These are phyloP conservation scores for Trichoderma atroviride DNA, from an alignment of 2,329 filamentous ascomycete species.

Conservation along the genomic window DNA sequence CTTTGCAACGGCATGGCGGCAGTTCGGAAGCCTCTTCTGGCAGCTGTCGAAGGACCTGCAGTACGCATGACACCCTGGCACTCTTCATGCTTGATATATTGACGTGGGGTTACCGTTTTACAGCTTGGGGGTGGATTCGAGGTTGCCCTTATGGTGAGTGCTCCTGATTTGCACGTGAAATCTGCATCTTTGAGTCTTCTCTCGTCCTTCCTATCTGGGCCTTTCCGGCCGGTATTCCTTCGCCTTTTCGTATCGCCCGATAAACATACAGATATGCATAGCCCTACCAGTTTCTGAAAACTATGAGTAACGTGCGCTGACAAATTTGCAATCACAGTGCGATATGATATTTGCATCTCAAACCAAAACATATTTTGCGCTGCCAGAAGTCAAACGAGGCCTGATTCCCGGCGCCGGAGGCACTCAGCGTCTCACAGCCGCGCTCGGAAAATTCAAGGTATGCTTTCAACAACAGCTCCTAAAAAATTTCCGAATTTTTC, in stretches of 20 bases:
- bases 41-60: slow-evolving; percentile 54
- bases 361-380: slow-evolving; percentile 40
- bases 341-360: slow-evolving; percentile 45
- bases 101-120: slow-evolving; percentile 16
- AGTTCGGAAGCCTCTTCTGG: slow-evolving; percentile 51
- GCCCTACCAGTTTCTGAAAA: not conserved
- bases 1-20: slow-evolving; percentile 42
- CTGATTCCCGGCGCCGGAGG: slow-evolving; percentile 46
- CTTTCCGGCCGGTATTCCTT: not conserved
- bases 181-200: not conserved
- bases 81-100: slow-evolving; percentile 22
- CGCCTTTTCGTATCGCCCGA: not conserved
- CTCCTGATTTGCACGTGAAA: slow-evolving; percentile 7
- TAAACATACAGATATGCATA: slow-evolving; percentile 24
- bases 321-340: slow-evolving; percentile 34
- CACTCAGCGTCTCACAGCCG: slow-evolving; percentile 45
- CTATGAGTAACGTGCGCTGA: not conserved
- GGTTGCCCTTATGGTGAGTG: slow-evolving; percentile 49
- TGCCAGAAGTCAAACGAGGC: slow-evolving; percentile 46
- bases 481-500: not conserved
- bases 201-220: slow-evolving; percentile 14
- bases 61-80: slow-evolving; percentile 40
- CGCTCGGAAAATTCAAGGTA: slow-evolving; percentile 47
- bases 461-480: slow-evolving; percentile 21
- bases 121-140: slow-evolving; percentile 56